Evolutionary conservation across 805 yeast species (phyloP).

Genomic region (Tetrapisispora fleetii): DNA sequence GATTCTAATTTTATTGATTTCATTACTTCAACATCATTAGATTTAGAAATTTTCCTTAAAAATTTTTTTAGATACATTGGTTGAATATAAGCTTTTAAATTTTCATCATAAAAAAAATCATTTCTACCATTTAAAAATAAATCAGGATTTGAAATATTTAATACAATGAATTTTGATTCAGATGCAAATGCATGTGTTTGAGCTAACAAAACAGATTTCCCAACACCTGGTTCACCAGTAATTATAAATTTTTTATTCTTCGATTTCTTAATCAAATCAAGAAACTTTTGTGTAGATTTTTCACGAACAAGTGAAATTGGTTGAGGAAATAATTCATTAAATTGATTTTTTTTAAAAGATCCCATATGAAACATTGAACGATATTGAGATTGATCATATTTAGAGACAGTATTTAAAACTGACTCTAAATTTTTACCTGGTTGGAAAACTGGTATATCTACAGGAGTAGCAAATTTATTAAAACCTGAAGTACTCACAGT

Average conservation of each 20-base stretch:
- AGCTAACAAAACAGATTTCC: slow-evolving; percentile 64
- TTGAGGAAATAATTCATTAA: slow-evolving; percentile 50
- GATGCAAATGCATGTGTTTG: slow-evolving; percentile 36
- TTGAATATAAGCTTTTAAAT: slow-evolving; percentile 49
- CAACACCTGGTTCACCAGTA: slow-evolving; percentile 67
- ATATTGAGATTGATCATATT: slow-evolving; percentile 35
- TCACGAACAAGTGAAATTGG: slow-evolving; percentile 53
- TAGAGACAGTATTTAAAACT: slow-evolving; percentile 26
- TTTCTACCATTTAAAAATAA: slow-evolving; percentile 59
- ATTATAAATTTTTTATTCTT: slow-evolving; percentile 43
- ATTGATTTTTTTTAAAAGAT: slow-evolving; percentile 58
- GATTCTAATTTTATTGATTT: slow-evolving; percentile 28
- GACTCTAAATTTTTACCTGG: slow-evolving; percentile 6
- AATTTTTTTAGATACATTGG: slow-evolving; percentile 66
- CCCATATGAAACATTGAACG: slow-evolving; percentile 44
- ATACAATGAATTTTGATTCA: slow-evolving; percentile 45
- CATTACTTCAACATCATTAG: slow-evolving; percentile 35
- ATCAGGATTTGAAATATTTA: slow-evolving; percentile 57
- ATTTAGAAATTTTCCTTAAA: slow-evolving; percentile 40
- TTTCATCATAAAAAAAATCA: slow-evolving; percentile 51
- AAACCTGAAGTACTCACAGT: slow-evolving; percentile 26
- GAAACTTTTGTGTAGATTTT: slow-evolving; percentile 34
- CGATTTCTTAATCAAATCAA: slow-evolving; percentile 32
- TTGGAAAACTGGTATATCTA: slow-evolving; percentile 16
- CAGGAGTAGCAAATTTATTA: slow-evolving; percentile 20